Evolutionary conservation across 495 filamentous ascomycete genomes (phyloP), one percentile per base, ranked within the genome.

Genomic region (Xylaria intraflava): DNA sequence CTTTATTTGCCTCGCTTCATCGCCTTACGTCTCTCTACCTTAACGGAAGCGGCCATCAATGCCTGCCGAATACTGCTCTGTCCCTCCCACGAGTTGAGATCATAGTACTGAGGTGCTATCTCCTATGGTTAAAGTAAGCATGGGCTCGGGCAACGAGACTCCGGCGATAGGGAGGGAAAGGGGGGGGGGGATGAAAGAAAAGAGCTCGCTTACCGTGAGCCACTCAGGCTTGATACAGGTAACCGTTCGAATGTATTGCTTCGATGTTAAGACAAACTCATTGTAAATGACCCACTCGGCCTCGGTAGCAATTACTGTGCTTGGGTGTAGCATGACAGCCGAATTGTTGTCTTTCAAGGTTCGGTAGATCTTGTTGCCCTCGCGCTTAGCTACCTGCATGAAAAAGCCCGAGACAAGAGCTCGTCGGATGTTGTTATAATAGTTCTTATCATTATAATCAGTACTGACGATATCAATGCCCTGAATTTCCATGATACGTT

Each of bases 321-420:
- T 89, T 6, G 93, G 93, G 71, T 99, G 93, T 36, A 99, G 76
- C 53, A 96, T 79, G 40, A 99, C 93, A 47, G 79, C 86, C 6
- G 60, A 60, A 74, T 82, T 80, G 60, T 97, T 84, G 61, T 97
- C 94, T 71, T 97, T 97, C 58, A 99, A 84, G 7, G 93, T 99
- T 49, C 83, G 80, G 72, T 99, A 99, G 31, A 79, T 81, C 79
- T 95, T 96, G 58, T 83, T 82, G 40, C 69, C 77, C 53, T 95
- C 88, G 59, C 84, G 87, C 82, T 90, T 96, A 36, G 93, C 93
- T n/a, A 97, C 87, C 65, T 99, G 94, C 93, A 99, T 99, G 77
- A 99, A 99, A 76, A 97, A 99, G 19, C 93, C 93, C 1, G 89
- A 82, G 12, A 95, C 86, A n/a, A 99, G 77, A 9, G 93, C 93